phyloP scores from a whole-genome alignment of 371 early-diverging fungal genomes.

The Ordospora colligata region DNA sequence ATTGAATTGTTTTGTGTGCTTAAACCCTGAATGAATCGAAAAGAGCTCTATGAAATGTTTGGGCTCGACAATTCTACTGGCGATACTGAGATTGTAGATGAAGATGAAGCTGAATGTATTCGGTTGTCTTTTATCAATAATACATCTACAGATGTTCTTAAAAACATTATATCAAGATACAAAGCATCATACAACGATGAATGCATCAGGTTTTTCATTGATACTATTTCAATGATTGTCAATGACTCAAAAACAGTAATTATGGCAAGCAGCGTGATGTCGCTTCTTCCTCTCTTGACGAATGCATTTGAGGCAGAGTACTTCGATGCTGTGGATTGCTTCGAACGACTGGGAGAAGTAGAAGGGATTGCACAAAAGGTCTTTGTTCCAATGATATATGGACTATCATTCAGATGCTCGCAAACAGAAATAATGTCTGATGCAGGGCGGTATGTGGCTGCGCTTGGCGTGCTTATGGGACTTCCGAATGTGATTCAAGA shows the following conservation, averaged over 20 bases:
- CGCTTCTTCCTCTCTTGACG: not conserved
- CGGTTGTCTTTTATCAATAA: not conserved
- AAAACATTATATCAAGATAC: not conserved
- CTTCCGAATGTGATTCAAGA: not conserved
- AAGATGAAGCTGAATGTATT: not conserved
- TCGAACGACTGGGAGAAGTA: not conserved
- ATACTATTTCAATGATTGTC: not conserved
- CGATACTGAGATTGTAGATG: not conserved
- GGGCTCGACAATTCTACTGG: not conserved
- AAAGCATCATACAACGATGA: not conserved
- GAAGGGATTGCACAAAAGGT: not conserved
- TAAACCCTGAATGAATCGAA: slow-evolving; percentile 9
- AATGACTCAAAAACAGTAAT: not conserved
- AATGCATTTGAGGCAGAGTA: not conserved
- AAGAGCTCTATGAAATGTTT: slow-evolving; percentile 7
- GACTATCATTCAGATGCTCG: not conserved
- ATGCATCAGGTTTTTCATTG: not conserved
- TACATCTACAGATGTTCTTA: not conserved
- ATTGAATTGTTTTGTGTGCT: slow-evolving; percentile 5
- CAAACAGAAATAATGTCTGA: not conserved
- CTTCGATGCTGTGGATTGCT: not conserved
- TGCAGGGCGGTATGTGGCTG: not conserved
- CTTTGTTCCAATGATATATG: not conserved
- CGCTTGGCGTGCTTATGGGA: not conserved
- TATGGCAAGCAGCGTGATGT: not conserved